Evolutionary conservation across 352 stramenopile genomes (phyloP), one percentile per base, ranked within the genome.

Genomic region (Phytophthora uliginosa): DNA sequence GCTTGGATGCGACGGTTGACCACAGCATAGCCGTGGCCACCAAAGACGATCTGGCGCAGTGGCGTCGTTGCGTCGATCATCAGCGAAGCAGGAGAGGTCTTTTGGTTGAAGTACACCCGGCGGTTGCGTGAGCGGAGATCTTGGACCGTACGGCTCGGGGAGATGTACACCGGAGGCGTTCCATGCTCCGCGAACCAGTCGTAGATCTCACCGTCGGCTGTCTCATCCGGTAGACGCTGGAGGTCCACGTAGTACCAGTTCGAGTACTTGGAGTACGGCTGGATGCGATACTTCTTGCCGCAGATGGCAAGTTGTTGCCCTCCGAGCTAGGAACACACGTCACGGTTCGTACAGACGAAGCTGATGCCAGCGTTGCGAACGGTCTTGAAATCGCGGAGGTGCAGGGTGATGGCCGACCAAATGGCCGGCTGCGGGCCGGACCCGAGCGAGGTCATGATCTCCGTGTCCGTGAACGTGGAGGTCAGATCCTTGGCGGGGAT

Each of bases 321-420:
- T 79, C 78, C 87, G 78, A 84, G 71, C 92, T 92, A 47, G 24
- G 52, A 42, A 18, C 52, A 59, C 15, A 26, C 17, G 4, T 59
- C 31, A 7, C 31, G 52, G 28, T 47, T 36, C 3, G 52, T 26
- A n/a, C 52, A 59, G 5, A 28, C 26, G 15, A 45, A 59, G 8
- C 52, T 59, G 24, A 59, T 28, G 6, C 28, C 52, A 9, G 31
- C 52, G 8, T 45, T 59, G 1, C 28, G 52, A 8, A 59, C 42
- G 3, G 52, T 47, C 31, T 47, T 45, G 52, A 59, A 47, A 26
- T 59, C 26, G 6, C 26, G 26, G 6, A 28, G 26, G 2, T 28
- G 26, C 26, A 28, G 26, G 26, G 24, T 18, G 47, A 4, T 31
- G 24, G 26, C 17, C 4, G 45, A 53, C 3, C 45, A 53, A 10